Base-by-base conservation (phyloP, 2,329 filamentous ascomycete genomes). In the Xylaria sp. region DNA sequence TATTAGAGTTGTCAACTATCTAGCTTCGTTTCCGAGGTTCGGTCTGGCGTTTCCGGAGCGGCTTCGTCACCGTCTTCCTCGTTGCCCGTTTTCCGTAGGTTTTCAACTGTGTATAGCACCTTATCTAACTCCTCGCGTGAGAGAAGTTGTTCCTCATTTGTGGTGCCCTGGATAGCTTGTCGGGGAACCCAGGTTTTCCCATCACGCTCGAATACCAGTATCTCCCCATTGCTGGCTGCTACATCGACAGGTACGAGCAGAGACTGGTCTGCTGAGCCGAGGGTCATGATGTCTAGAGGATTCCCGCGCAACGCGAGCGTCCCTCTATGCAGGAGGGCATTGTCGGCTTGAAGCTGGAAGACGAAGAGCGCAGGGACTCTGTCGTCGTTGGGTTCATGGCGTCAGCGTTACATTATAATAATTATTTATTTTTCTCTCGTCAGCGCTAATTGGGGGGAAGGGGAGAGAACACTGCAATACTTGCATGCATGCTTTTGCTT, bases 311-410 rank as follows among this genome's bases (percentile, higher is more conserved):
- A 79, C 48, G 83, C 79, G 63, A 93, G 76, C 60, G 85, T 86
- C 55, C 84, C 80, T 8, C 80, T 78, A 69, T 86, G 82, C 9
- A 82, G 78, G 50, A 93, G 82, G 15, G 77, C 80, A 69, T 85
- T 86, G 58, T 86, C 78, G 0, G 78, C 69, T n/a, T 79, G 77
- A 46, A 92, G 82, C n/a, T 81, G 80, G 81, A 91, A 92, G 65
- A 87, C 81, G 79, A 95, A 90, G 9, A 97, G 81, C 50, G 86
- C 92, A 67, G 89, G 87, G 64, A 87, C 78, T 44, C 85, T 89
- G 15, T 18, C 18, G 34, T 37, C 34, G 34, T 46, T 46, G 6
- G 71, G 71, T 61, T 37, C 15, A 12, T 28, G 50, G 34, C 5
- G 39, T 63, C 28, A 61, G 51, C 54, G 25, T 34, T 46, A n/a